Percentiles rank a stretch among this genome's conserved stretches.
These are phyloP conservation scores for Echites panduratus DNA, from an alignment of 257 asterid species.

Conservation along the genomic window DNA sequence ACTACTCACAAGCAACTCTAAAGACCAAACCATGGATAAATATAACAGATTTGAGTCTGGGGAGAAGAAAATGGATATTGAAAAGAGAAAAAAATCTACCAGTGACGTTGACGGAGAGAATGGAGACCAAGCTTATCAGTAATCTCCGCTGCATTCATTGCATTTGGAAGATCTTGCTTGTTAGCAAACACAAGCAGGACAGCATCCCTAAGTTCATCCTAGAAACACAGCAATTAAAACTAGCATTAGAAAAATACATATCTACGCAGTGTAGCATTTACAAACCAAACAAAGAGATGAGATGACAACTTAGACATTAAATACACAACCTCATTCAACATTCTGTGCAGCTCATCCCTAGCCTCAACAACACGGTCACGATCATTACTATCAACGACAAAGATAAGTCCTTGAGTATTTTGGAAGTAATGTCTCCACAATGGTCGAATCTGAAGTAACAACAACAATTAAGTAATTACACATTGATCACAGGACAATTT, in stretches of 20 bases:
- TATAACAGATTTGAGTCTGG: background rate
- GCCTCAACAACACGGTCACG: slow-evolving; percentile 18
- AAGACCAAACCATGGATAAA: background rate
- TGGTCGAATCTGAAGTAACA: slow-evolving; percentile 12
- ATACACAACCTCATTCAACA: slow-evolving; percentile 11
- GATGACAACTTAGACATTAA: background rate
- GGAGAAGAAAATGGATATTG: background rate
- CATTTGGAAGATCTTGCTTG: slow-evolving; percentile 75
- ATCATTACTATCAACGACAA: slow-evolving; percentile 15
- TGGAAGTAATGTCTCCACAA: slow-evolving; percentile 17
- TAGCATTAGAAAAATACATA: background rate
- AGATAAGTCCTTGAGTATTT: slow-evolving; percentile 14
- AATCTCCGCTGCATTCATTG: slow-evolving; percentile 63
- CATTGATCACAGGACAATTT: background rate
- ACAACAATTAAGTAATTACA: background rate
- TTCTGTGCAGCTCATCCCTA: slow-evolving; percentile 16
- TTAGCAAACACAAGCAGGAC: slow-evolving; percentile 64
- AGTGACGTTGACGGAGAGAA: slow-evolving; percentile 60
- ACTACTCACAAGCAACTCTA: background rate
- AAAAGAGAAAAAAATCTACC: slow-evolving; percentile 27
- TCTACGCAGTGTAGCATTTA: background rate
- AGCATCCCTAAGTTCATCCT: slow-evolving; percentile 61
- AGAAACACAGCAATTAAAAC: slow-evolving; percentile 4
- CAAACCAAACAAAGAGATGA: background rate
- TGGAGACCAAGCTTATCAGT: slow-evolving; percentile 68